These are phyloP conservation scores for Claviceps pazoutovae DNA, from an alignment of 2,329 filamentous ascomycete genomes.

Conservation along the genomic window DNA sequence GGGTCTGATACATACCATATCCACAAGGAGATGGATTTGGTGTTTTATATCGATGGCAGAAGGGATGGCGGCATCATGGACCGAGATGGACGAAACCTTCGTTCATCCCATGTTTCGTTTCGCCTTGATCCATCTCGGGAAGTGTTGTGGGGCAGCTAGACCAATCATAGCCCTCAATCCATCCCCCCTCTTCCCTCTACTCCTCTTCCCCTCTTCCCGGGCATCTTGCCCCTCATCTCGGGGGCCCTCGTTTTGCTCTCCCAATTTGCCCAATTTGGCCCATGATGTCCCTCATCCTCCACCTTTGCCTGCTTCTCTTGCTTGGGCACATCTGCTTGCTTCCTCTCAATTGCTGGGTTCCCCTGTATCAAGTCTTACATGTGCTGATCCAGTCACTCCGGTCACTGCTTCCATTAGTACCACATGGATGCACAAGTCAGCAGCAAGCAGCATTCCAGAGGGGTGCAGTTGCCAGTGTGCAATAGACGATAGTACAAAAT, in stretches of 20 bases:
- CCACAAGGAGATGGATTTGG: too few species aligned
- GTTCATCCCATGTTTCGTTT: background rate
- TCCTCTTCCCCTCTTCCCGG: background rate
- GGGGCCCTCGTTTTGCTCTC: too few species aligned
- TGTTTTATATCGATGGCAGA: background rate
- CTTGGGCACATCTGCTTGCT: too few species aligned
- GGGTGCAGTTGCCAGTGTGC: background rate
- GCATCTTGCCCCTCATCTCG: too few species aligned
- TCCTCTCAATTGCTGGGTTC: too few species aligned
- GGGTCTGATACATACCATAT: too few species aligned
- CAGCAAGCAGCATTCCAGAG: background rate
- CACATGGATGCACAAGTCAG: background rate
- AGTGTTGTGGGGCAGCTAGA: background rate
- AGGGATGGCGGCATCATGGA: background rate
- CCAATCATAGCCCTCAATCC: background rate
- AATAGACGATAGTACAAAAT: background rate
- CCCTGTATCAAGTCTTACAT: too few species aligned
- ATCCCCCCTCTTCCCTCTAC: background rate
- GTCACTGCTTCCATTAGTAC: background rate
- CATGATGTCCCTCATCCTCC: too few species aligned
- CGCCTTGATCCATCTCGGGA: background rate
- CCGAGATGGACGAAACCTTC: background rate
- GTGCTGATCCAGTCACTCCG: too few species aligned
- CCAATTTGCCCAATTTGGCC: too few species aligned
- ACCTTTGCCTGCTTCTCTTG: too few species aligned